Percentiles rank a stretch among this genome's conserved stretches.
These are phyloP conservation scores for Pleurotus citrinopileatus DNA, from an alignment of 768 basidiomycete species.

Conservation along the genomic window DNA sequence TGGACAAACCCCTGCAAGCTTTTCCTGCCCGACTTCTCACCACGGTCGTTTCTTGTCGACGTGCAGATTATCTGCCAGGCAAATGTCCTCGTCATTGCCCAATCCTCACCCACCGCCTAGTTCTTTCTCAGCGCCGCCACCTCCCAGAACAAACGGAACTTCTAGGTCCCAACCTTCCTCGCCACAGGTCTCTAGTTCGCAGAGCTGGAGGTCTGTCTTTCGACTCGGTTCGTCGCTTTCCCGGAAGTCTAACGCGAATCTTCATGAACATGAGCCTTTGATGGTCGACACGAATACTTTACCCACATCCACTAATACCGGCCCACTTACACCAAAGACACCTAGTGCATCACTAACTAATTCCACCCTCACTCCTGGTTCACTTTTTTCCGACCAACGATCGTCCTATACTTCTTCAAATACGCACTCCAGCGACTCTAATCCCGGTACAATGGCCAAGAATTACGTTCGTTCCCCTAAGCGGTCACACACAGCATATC, in stretches of 20 bases:
- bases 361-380: conserved; percentile 51
- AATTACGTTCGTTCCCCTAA: conserved; percentile 18
- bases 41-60: conserved; percentile 7
- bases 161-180: conserved; percentile 20
- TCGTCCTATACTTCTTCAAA: conserved; percentile 80
- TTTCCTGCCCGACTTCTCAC: conserved; percentile 3
- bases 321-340: conserved; percentile 38
- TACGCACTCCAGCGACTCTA: conserved; percentile 73
- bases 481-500: conserved; percentile 25
- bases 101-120: conserved; percentile 19
- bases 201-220: conserved; percentile 73
- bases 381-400: conserved; percentile 58
- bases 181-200: conserved; percentile 22
- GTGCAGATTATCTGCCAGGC: conserved; percentile 5
- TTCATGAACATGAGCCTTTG: conserved; percentile 36
- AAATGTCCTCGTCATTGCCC: conserved; percentile 24
- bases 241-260: conserved; percentile 48
- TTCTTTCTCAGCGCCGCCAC: conserved; percentile 16
- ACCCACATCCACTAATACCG: conserved; percentile 28
- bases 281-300: conserved; percentile 48
- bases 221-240: conserved; percentile 63
- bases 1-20: conserved; percentile 12
- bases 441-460: conserved; percentile 29
- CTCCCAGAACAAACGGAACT: conserved; percentile 16
- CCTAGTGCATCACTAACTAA: conserved; percentile 49